A percentile compares a stretch with the other conserved stretches of the same genome.
Evolutionary conservation across 2,329 filamentous ascomycete species (phyloP).

Genomic region (Phyllosticta capitalensis): DNA sequence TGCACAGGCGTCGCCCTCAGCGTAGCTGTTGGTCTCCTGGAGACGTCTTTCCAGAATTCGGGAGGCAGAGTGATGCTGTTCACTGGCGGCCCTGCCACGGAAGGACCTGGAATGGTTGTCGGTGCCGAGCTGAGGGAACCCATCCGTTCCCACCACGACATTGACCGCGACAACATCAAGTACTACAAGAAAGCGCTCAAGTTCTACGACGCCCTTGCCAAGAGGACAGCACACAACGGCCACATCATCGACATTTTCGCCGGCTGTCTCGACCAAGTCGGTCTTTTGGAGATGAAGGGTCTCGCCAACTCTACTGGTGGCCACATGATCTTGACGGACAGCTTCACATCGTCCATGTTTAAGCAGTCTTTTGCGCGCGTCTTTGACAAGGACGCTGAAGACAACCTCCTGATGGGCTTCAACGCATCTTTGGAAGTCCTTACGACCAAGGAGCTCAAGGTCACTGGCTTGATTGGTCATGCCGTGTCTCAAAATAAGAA

Average conservation of each 20-base stretch:
- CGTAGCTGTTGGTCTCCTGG: conserved; percentile 83
- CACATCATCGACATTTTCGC: conserved; percentile 98
- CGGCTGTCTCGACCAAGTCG: conserved; percentile 93
- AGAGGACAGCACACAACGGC: conserved; percentile 89
- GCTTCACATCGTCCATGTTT: conserved; percentile 98
- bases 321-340: conserved; percentile 97
- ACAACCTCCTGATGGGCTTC: conserved; percentile 96
- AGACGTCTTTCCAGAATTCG: conserved; percentile 91
- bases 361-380: conserved; percentile 96
- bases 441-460: conserved; percentile 96
- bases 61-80: conserved; percentile 97
- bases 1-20: conserved; percentile 96
- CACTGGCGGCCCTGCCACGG: conserved; percentile 85
- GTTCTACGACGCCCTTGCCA: conserved; percentile 93
- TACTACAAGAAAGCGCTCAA: conserved; percentile 99
- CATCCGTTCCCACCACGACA: conserved; percentile 96
- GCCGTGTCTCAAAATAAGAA: conserved; percentile 97
- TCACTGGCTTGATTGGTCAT: conserved; percentile 93
- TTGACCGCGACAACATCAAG: conserved; percentile 97
- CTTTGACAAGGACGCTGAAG: conserved; percentile 92
- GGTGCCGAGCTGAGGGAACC: conserved; percentile 91
- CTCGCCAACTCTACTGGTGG: conserved; percentile 92
- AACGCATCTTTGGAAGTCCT: conserved; percentile 92
- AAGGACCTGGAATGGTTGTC: conserved; percentile 94
- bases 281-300: conserved; percentile 95